Evolutionary conservation across 305 asterid genomes (phyloP).

Genomic region (Nicotiana rustica): DNA sequence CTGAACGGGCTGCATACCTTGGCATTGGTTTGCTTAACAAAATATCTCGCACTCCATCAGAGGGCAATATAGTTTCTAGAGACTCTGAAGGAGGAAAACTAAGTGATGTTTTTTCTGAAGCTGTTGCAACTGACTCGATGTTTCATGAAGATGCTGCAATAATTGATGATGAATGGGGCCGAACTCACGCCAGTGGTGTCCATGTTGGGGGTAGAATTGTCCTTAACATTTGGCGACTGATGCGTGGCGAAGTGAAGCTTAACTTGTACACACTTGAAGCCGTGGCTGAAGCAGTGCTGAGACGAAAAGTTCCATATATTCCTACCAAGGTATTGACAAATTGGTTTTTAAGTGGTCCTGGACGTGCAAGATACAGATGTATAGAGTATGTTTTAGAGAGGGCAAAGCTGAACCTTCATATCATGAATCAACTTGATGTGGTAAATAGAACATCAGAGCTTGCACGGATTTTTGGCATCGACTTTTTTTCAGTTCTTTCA

Average conservation of each 20-base stretch:
- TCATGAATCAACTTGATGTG: constrained; percentile 92
- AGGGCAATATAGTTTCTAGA: constrained; percentile 51
- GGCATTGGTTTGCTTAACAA: constrained; percentile 80
- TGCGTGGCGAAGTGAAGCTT: constrained; percentile 94
- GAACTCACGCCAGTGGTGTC: constrained; percentile 98
- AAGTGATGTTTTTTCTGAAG: constrained; percentile 55
- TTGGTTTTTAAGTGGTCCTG: constrained; percentile 97
- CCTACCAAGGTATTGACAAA: constrained; percentile 73
- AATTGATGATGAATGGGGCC: constrained; percentile 98
- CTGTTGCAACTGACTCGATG: constrained; percentile 53
- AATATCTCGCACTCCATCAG: constrained; percentile 80
- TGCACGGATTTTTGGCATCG: constrained; percentile 97
- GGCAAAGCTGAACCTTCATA: constrained; percentile 83
- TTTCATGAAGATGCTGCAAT: constrained; percentile 62
- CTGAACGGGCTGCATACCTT: constrained; percentile 95
- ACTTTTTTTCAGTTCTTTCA: constrained; percentile 93
- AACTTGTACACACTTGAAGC: constrained; percentile 87
- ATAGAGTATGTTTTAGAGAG: constrained; percentile 71
- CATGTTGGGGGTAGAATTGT: constrained; percentile 97
- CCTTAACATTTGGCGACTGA: constrained; percentile 93
- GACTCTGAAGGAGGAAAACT: constrained; percentile 53
- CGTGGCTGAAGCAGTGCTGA: constrained; percentile 88
- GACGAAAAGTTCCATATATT: constrained; percentile 82
- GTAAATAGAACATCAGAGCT: constrained; percentile 98
- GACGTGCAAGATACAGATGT: constrained; percentile 79